Evolutionary conservation across 495 filamentous ascomycete genomes (phyloP).

Genomic region (Penicillium coprophilum): DNA sequence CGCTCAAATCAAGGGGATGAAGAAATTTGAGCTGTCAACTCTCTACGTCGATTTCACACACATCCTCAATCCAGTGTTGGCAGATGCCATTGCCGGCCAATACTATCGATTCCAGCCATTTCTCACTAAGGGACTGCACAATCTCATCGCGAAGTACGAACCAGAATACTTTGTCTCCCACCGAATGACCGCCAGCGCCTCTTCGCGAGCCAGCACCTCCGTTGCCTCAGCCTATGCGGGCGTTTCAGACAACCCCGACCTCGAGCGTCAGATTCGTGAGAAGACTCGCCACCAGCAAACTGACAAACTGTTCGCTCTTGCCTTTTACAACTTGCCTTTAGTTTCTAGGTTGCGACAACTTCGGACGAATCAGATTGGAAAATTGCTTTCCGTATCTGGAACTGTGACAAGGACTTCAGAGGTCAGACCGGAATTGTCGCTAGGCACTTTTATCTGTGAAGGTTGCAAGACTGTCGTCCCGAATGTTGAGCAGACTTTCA

Average conservation of each 20-base stretch:
- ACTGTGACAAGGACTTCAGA: constrained; percentile 97
- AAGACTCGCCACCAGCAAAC: constrained; percentile 93
- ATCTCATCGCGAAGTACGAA: constrained; percentile 90
- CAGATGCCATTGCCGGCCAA: constrained; percentile 78
- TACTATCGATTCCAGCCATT: constrained; percentile 97
- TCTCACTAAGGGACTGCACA: constrained; percentile 84
- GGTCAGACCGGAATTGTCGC: constrained; percentile 87
- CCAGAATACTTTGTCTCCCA: constrained; percentile 91
- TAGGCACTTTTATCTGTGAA: constrained; percentile 92
- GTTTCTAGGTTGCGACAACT: constrained; percentile 87
- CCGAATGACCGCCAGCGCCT: constrained; percentile 66
- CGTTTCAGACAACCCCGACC: constrained; percentile 56
- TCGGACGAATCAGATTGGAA: constrained; percentile 86
- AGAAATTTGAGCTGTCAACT: constrained; percentile 82
- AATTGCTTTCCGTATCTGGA: constrained; percentile 90
- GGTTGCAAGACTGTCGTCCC: constrained; percentile 74
- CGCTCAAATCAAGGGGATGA: constrained; percentile 89
- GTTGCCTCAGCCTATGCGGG: constrained; percentile 63
- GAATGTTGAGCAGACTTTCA: constrained; percentile 96
- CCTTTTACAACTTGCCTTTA: constrained; percentile 96
- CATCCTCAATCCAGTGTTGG: constrained; percentile 72
- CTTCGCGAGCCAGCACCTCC: constrained; percentile 64
- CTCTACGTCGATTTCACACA: constrained; percentile 97
- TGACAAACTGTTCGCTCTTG: constrained; percentile 90
- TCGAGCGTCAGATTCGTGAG: constrained; percentile 35